These are phyloP conservation scores for Carex myosuroides DNA, from an alignment of 176 grass and related monocot genomes.

Conservation along the genomic window DNA sequence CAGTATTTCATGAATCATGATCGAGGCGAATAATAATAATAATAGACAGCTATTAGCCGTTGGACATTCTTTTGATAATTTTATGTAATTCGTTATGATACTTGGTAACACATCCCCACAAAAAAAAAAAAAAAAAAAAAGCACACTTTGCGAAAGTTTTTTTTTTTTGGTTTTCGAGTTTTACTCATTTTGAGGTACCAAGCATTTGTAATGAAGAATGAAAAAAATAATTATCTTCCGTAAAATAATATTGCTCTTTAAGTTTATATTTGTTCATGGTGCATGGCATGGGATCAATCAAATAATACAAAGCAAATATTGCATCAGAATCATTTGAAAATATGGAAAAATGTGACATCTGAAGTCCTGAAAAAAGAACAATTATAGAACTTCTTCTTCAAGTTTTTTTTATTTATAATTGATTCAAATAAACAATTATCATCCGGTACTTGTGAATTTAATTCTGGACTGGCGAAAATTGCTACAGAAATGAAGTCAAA, in stretches of 20 bases:
- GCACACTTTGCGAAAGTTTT: background rate
- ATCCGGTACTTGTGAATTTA: too few relatives aligned
- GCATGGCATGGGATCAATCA: background rate
- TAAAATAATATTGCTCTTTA: background rate
- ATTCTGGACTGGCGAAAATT: too few relatives aligned
- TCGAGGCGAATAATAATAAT: background rate
- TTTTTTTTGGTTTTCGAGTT: background rate
- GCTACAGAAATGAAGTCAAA: too few relatives aligned
- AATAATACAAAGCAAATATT: background rate
- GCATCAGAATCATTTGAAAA: background rate
- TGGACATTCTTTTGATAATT: background rate
- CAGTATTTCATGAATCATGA: background rate
- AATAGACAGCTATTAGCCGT: slow-evolving; percentile 26
- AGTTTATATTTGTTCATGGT: too few relatives aligned
- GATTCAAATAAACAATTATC: too few relatives aligned
- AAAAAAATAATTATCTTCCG: background rate
- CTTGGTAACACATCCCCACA: background rate
- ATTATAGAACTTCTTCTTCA: too few relatives aligned
- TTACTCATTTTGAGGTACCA: background rate
- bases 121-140: background rate
- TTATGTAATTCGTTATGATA: too few relatives aligned
- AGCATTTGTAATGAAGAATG: background rate
- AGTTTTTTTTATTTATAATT: too few relatives aligned
- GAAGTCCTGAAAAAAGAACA: too few relatives aligned
- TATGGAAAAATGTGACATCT: background rate